These are phyloP conservation scores for Phytophthora litchii DNA, from an alignment of 352 stramenopile genomes.

Conservation along the genomic window DNA sequence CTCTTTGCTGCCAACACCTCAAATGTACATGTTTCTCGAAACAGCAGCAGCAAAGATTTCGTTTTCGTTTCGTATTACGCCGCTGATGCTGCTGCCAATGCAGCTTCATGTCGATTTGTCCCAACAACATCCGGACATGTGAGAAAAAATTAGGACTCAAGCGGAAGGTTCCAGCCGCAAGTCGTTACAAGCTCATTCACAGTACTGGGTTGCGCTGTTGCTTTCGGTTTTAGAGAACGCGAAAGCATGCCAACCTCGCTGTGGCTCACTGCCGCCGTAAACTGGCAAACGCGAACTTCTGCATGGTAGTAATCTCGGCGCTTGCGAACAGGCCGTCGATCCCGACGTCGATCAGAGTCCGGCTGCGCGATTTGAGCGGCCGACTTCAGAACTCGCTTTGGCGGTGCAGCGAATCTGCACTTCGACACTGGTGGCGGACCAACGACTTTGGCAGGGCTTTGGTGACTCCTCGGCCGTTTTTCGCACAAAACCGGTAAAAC, in stretches of 20 bases:
- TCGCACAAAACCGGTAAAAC: too few species aligned
- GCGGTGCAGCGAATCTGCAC: conserved; percentile 6
- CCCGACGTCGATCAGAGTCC: conserved; percentile 13
- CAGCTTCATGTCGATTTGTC: conserved; percentile 23
- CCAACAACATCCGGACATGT: conserved; percentile 16
- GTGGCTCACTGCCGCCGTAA: conserved; percentile 6
- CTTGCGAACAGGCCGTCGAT: conserved; percentile 2
- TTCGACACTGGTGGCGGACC: conserved; percentile 24
- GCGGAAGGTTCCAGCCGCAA: conserved; percentile 26
- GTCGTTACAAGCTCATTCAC: conserved; percentile 24
- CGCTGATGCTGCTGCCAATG: not conserved
- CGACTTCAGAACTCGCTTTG: conserved; percentile 7
- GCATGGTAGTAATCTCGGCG: not conserved
- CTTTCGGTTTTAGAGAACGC: conserved; percentile 17
- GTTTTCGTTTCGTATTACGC: conserved; percentile 12
- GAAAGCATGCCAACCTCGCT: too few species aligned
- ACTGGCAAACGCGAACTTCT: too few species aligned
- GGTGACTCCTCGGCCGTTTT: conserved; percentile 26
- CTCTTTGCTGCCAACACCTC: not conserved
- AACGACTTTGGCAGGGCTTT: conserved; percentile 3
- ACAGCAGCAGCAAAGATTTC: conserved; percentile 1
- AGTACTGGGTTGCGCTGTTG: conserved; percentile 9
- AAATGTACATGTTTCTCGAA: conserved; percentile 15
- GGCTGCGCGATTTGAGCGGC: conserved; percentile 26
- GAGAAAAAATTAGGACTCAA: conserved; percentile 29